Evolutionary conservation across 352 stramenopile genomes (phyloP).

Genomic region (Globisporangium cystogenes): DNA sequence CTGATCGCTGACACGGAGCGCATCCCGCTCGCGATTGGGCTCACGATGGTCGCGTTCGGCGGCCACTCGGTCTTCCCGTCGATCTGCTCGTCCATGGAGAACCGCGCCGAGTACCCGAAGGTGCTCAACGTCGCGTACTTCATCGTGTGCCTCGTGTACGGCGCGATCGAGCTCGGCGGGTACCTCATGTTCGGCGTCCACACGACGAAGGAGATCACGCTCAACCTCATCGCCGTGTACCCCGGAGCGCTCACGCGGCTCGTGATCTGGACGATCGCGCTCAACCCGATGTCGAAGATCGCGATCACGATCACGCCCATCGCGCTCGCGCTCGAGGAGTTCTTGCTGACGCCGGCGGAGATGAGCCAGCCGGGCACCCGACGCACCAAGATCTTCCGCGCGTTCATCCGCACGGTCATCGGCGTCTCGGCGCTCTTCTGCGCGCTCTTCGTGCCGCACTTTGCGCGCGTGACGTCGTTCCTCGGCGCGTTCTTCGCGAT

Average conservation of each 20-base stretch:
- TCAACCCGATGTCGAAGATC: conserved; percentile 89
- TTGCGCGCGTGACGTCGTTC: conserved; percentile 81
- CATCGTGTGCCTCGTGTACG: conserved; percentile 69
- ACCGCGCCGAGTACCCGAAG: conserved; percentile 50
- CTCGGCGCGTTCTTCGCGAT: conserved; percentile 84
- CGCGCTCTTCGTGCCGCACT: conserved; percentile 75
- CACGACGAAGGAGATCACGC: conserved; percentile 84
- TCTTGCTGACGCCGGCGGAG: conserved; percentile 42
- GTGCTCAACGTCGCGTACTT: conserved; percentile 74
- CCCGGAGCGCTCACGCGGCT: conserved; percentile 51
- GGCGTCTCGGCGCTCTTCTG: conserved; percentile 47
- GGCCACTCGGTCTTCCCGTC: conserved; percentile 87
- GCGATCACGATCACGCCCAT: conserved; percentile 81
- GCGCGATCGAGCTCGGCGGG: conserved; percentile 60
- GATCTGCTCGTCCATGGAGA: conserved; percentile 82
- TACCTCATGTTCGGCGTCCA: conserved; percentile 81
- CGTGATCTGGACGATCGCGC: conserved; percentile 76
- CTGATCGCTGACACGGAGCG: conserved; percentile 58
- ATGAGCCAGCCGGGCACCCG: conserved; percentile 23
- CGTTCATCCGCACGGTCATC: conserved; percentile 59
- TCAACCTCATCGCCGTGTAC: conserved; percentile 73
- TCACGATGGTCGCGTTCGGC: conserved; percentile 85
- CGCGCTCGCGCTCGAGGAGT: conserved; percentile 68
- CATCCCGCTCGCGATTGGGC: conserved; percentile 72
- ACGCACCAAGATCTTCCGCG: conserved; percentile 43